phyloP scores from a whole-genome alignment of 2,329 filamentous ascomycete species.

The Aspergillus tubingensis region DNA sequence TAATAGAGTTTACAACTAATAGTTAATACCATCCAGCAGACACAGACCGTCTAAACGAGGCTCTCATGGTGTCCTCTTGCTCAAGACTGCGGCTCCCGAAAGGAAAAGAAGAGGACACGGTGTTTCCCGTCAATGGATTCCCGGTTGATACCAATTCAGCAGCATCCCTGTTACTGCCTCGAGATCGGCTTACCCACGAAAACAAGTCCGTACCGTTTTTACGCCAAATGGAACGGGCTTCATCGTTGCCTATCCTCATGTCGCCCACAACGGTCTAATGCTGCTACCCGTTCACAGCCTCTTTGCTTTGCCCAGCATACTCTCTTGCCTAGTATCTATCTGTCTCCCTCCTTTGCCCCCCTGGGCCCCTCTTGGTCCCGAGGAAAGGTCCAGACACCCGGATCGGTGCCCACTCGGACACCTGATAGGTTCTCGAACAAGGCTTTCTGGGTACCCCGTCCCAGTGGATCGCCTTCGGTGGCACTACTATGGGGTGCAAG shows the following conservation, averaged over 20 bases:
- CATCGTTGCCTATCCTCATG: conserved; percentile 2
- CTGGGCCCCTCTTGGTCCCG: conserved; percentile 11
- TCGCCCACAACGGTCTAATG: neutral
- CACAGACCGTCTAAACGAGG: neutral
- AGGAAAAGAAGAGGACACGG: conserved; percentile 30
- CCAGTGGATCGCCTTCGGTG: conserved; percentile 20
- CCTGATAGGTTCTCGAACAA: conserved; percentile 22
- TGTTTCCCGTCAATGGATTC: conserved; percentile 26
- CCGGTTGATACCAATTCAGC: neutral
- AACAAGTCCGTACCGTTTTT: neutral
- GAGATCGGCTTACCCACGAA: conserved; percentile 3
- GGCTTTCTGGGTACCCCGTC: conserved; percentile 15
- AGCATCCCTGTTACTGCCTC: neutral
- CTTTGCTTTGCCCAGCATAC: neutral
- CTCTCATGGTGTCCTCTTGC: neutral
- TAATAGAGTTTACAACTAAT: neutral
- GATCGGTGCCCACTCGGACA: neutral
- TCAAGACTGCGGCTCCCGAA: too few relatives aligned
- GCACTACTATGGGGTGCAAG: conserved; percentile 13
- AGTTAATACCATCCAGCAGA: neutral
- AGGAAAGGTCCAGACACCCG: conserved; percentile 14
- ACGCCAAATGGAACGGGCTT: neutral
- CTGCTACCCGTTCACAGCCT: neutral
- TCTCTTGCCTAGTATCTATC: neutral
- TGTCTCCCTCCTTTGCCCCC: conserved; percentile 4